A percentile compares a stretch with the other conserved stretches of the same genome.
phyloP scores from a whole-genome alignment of 1,284 basidiomycete species.

The Austroboletus niveus region DNA sequence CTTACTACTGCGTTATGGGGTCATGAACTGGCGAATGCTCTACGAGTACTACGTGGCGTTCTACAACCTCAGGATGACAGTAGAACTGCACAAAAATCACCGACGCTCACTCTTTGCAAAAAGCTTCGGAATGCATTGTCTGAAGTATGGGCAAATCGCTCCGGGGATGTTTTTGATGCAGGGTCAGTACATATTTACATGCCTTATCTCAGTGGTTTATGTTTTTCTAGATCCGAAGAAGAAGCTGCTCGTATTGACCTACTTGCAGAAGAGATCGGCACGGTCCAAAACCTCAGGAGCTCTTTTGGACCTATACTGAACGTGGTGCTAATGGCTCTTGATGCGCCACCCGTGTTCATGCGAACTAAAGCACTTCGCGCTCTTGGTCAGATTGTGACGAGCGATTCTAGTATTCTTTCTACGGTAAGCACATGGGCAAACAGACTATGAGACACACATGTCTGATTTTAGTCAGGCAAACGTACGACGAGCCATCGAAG shows the following conservation, averaged over 20 bases:
- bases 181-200: constrained; percentile 48
- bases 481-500: constrained; percentile 82
- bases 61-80: constrained; percentile 37
- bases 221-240: constrained; percentile 54
- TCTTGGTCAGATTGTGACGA: constrained; percentile 80
- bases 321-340: constrained; percentile 72
- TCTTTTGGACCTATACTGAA: constrained; percentile 81
- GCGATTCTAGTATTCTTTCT: constrained; percentile 80
- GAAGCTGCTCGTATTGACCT: constrained; percentile 64
- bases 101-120: constrained; percentile 47
- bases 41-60: constrained; percentile 52
- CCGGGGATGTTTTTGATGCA: constrained; percentile 70
- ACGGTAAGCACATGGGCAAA: constrained; percentile 46
- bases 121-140: constrained; percentile 60
- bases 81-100: constrained; percentile 25
- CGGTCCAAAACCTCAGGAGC: constrained; percentile 67
- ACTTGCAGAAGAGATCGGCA: constrained; percentile 73
- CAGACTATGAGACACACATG: neutral
- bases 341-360: constrained; percentile 81
- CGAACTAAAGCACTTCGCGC: constrained; percentile 89
- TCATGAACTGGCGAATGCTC: constrained; percentile 64
- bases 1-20: constrained; percentile 71
- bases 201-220: constrained; percentile 6
- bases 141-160: constrained; percentile 65
- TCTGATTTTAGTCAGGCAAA: constrained; percentile 47